Percentiles rank a stretch among this genome's conserved stretches.
phyloP scores from a whole-genome alignment of 2,329 filamentous ascomycete genomes.

The Sphaerulina vaccinii region DNA sequence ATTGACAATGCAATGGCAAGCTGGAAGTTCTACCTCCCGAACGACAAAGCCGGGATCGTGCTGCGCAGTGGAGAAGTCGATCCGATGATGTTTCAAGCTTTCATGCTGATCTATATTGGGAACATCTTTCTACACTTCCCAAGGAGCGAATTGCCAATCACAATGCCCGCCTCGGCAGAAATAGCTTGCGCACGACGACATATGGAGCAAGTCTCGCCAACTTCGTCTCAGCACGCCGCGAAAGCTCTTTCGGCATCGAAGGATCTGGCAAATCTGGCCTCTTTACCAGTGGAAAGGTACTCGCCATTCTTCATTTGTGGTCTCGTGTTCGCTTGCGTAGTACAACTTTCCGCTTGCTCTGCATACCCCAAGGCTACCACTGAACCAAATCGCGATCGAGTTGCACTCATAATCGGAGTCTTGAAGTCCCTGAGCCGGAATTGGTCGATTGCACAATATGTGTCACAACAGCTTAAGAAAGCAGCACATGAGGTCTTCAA shows the following conservation, averaged over 20 bases:
- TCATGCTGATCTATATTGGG: slow-evolving; percentile 68
- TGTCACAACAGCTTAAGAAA: slow-evolving; percentile 70
- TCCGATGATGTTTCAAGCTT: slow-evolving; percentile 88
- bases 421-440: slow-evolving; percentile 66
- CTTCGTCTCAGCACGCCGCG: slow-evolving; percentile 59
- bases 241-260: slow-evolving; percentile 79
- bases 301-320: slow-evolving; percentile 83
- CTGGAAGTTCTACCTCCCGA: slow-evolving; percentile 77
- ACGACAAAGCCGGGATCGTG: slow-evolving; percentile 67
- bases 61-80: slow-evolving; percentile 71
- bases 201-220: slow-evolving; percentile 50
- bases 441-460: slow-evolving; percentile 70
- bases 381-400: slow-evolving; percentile 64
- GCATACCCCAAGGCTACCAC: slow-evolving; percentile 57
- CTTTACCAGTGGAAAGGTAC: slow-evolving; percentile 71
- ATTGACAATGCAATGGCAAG: slow-evolving; percentile 65
- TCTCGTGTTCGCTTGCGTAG: slow-evolving; percentile 73
- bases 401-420: slow-evolving; percentile 75
- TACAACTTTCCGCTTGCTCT: slow-evolving; percentile 79
- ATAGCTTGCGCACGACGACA: slow-evolving; percentile 47
- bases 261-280: slow-evolving; percentile 71
- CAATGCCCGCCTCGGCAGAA: slow-evolving; percentile 54
- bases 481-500: slow-evolving; percentile 65
- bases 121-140: slow-evolving; percentile 77
- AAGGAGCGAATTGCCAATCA: slow-evolving; percentile 68